phyloP scores from a whole-genome alignment of 257 asterid species.

The Salvia hispanica region DNA sequence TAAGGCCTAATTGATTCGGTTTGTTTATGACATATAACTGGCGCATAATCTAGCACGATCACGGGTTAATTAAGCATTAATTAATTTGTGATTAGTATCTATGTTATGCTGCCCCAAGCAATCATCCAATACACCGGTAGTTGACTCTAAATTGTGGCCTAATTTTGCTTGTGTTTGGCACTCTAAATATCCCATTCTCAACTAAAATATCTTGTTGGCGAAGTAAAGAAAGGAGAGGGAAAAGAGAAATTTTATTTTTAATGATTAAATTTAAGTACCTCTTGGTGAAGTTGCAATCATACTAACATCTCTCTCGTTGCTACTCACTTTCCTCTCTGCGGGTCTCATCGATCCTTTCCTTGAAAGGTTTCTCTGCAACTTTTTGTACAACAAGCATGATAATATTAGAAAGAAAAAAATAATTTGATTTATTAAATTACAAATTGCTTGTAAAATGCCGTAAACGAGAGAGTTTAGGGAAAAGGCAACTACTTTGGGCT shows the following conservation, averaged over 20 bases:
- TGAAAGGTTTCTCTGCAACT: conserved; percentile 67
- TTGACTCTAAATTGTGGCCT: conserved; percentile 31
- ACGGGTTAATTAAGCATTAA: too few relatives aligned
- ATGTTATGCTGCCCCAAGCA: conserved; percentile 1
- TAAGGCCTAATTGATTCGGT: background rate
- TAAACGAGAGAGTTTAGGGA: too few relatives aligned
- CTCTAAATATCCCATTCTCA: too few relatives aligned
- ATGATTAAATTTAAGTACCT: conserved; percentile 21
- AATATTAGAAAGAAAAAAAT: too few relatives aligned
- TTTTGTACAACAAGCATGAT: too few relatives aligned
- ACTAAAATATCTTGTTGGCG: too few relatives aligned
- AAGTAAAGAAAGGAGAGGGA: too few relatives aligned
- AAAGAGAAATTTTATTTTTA: too few relatives aligned
- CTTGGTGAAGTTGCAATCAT: conserved; percentile 46
- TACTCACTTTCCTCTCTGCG: conserved; percentile 46
- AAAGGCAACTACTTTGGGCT: background rate
- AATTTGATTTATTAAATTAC: too few relatives aligned
- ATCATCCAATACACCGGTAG: background rate
- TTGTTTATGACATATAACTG: background rate
- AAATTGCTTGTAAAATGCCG: too few relatives aligned
- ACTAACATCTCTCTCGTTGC: conserved; percentile 25
- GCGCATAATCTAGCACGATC: too few relatives aligned
- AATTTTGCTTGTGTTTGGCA: background rate
- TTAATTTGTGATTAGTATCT: conserved; percentile 4
- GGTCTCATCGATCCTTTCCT: conserved; percentile 63